Evolutionary conservation across 257 asterid genomes (phyloP).

Genomic region (Solanum bulbocastanum): DNA sequence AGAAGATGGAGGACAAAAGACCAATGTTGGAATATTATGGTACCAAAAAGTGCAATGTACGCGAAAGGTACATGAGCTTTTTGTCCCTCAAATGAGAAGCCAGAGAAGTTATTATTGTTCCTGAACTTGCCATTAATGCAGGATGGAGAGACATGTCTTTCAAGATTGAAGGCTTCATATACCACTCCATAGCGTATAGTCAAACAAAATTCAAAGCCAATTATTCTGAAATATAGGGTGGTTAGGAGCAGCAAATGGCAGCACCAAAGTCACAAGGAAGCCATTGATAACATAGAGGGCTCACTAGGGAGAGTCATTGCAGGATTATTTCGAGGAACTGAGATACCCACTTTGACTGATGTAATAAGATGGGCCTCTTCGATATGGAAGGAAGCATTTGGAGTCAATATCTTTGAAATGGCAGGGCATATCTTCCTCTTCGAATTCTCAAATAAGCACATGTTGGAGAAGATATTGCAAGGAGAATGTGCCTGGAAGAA

Average conservation of each 20-base stretch:
- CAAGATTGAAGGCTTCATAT: neutral
- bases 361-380: neutral
- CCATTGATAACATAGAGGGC: neutral
- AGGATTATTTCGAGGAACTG: neutral
- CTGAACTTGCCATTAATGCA: neutral
- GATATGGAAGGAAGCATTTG: neutral
- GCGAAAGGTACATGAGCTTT: neutral
- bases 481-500: neutral
- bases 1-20: neutral
- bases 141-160: neutral
- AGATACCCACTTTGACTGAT: neutral
- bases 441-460: neutral
- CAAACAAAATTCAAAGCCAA: neutral
- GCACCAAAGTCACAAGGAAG: neutral
- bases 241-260: neutral
- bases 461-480: neutral
- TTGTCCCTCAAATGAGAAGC: neutral
- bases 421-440: neutral
- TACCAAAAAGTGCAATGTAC: neutral
- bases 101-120: neutral
- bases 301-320: neutral
- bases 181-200: neutral
- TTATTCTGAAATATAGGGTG: neutral
- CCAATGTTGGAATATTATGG: neutral
- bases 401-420: neutral